Conservation (phyloP, 2,329 filamentous ascomycete genomes). For the Talaromyces sp. region DNA sequence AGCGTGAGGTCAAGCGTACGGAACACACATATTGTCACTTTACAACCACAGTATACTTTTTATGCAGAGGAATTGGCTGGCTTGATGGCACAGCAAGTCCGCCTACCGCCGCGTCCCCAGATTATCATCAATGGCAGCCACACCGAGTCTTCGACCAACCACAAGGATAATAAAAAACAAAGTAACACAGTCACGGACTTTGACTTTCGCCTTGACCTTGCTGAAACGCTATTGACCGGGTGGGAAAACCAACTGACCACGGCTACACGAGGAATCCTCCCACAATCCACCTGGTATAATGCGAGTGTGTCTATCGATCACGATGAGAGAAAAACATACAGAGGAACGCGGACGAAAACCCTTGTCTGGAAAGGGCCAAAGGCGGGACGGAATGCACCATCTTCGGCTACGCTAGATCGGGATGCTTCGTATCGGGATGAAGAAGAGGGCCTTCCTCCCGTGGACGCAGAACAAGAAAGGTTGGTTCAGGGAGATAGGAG, state of each 20-base stretch:
- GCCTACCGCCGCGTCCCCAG: slow-evolving; percentile 54
- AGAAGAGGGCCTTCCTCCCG: not conserved
- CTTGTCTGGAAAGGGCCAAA: slow-evolving; percentile 17
- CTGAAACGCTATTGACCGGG: slow-evolving; percentile 24
- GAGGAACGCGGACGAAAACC: slow-evolving; percentile 28
- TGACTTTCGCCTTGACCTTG: slow-evolving; percentile 30
- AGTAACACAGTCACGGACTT: slow-evolving; percentile 31
- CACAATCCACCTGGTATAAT: slow-evolving; percentile 15
- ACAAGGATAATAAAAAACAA: slow-evolving; percentile 27
- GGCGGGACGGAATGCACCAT: slow-evolving; percentile 15
- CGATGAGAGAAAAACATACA: slow-evolving; percentile 28
- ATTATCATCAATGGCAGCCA: slow-evolving; percentile 58
- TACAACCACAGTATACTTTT: slow-evolving; percentile 49
- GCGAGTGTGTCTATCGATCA: slow-evolving; percentile 27
- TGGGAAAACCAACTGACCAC: slow-evolving; percentile 1
- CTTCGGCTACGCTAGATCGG: not conserved
- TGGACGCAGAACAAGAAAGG: not conserved
- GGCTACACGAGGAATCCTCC: not conserved
- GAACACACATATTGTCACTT: slow-evolving; percentile 25
- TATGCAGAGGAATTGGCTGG: slow-evolving; percentile 47
- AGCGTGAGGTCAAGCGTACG: not conserved
- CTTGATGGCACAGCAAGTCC: slow-evolving; percentile 48
- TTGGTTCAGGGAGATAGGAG: slow-evolving; percentile 15
- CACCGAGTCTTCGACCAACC: slow-evolving; percentile 37
- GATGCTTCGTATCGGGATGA: not conserved